Percentiles rank a stretch among this genome's conserved stretches.
Conservation (phyloP, 2,329 filamentous ascomycete species). For the Colletotrichum zoysiae region DNA sequence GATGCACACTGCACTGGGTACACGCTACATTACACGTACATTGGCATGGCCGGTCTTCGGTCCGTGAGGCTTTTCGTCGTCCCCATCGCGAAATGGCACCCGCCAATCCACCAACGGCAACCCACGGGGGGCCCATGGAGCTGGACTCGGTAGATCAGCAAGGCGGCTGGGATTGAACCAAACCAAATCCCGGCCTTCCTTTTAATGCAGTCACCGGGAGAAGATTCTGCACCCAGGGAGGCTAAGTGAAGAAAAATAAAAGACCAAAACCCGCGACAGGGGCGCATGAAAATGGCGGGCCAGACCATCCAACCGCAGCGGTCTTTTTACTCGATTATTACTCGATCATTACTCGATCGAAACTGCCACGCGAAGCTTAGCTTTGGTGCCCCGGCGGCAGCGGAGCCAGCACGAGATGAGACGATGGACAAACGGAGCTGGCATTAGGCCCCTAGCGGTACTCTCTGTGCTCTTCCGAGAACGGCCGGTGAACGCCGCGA, state of each 20-base stretch:
- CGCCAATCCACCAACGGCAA: constrained; percentile 4
- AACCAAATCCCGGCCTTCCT: background rate
- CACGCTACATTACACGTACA: too few species aligned
- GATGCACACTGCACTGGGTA: background rate
- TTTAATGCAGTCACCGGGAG: background rate
- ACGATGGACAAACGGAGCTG: constrained; percentile 14
- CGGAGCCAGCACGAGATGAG: background rate
- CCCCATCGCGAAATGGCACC: constrained; percentile 21
- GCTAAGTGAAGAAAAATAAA: background rate
- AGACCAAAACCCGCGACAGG: background rate
- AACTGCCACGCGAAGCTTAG: constrained; percentile 48
- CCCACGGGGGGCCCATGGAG: background rate
- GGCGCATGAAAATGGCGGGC: constrained; percentile 22
- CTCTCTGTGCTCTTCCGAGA: constrained; percentile 21
- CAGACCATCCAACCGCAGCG: constrained; percentile 11
- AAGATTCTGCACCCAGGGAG: background rate
- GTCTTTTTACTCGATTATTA: constrained; percentile 48
- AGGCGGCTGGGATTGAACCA: background rate
- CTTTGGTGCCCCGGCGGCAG: constrained; percentile 10
- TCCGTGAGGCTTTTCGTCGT: background rate
- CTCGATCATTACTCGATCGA: constrained; percentile 61
- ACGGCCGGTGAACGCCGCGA: constrained; percentile 26
- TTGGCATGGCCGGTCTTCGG: background rate
- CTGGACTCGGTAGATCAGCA: background rate
- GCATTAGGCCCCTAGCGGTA: background rate